phyloP scores from a whole-genome alignment of 352 stramenopile species.

The Pythium periplocum region DNA sequence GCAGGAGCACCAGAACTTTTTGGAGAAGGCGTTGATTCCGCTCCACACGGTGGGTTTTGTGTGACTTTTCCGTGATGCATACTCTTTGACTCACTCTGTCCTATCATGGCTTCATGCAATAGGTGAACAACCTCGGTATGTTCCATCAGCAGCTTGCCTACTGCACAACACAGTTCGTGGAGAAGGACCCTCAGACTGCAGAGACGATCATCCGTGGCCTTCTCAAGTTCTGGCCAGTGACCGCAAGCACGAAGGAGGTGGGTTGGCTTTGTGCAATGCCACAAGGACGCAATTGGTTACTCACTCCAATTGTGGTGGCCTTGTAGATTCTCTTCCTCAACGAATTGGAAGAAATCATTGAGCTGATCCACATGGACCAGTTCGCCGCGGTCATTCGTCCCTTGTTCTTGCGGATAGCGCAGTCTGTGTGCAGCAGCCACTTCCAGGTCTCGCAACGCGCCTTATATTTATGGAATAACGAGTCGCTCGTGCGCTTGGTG shows the following conservation, averaged over 20 bases:
- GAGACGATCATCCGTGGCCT: constrained; percentile 94
- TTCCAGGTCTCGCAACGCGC: constrained; percentile 96
- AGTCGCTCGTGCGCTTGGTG: constrained; percentile 92
- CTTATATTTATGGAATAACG: constrained; percentile 99
- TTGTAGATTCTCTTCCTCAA: constrained; percentile 97
- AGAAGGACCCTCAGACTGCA: constrained; percentile 98
- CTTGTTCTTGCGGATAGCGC: constrained; percentile 74
- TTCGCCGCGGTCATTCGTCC: constrained; percentile 45
- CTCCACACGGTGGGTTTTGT: constrained; percentile 95
- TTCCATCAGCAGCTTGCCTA: constrained; percentile 99
- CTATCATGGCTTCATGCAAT: constrained; percentile 4
- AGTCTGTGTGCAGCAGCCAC: constrained; percentile 92
- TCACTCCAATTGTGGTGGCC: constrained; percentile 30
- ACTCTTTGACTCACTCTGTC: too few species aligned
- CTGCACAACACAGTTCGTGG: constrained; percentile 99
- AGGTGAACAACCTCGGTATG: constrained; percentile 34
- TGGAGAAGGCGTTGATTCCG: constrained; percentile 94
- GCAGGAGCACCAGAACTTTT: constrained; percentile 95
- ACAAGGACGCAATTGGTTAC: too few species aligned
- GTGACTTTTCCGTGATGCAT: too few species aligned
- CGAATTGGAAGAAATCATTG: constrained; percentile 98
- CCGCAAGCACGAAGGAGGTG: constrained; percentile 7
- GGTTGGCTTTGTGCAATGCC: not conserved
- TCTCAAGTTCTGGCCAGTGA: constrained; percentile 90
- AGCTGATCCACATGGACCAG: constrained; percentile 89